Conservation (phyloP, 1,284 basidiomycete species). For the Boletellus deceptivus region DNA sequence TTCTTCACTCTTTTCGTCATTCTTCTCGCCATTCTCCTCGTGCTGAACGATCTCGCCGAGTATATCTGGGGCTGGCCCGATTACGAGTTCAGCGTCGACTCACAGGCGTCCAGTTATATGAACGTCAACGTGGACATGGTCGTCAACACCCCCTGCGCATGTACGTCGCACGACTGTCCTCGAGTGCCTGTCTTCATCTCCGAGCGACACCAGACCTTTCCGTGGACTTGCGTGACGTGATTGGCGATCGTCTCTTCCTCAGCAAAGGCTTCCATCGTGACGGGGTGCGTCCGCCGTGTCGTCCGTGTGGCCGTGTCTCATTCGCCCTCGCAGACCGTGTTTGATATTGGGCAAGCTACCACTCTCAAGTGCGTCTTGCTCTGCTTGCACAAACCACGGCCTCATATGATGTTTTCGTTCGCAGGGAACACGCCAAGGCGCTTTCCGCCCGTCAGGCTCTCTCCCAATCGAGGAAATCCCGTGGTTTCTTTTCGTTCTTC, state of each 20-base stretch:
- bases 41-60: constrained; percentile 86
- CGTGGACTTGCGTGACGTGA: constrained; percentile 88
- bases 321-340: constrained; percentile 57
- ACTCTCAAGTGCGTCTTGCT: constrained; percentile 54
- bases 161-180: constrained; percentile 49
- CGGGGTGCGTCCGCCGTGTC: constrained; percentile 52
- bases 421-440: constrained; percentile 58
- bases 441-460: constrained; percentile 70
- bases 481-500: constrained; percentile 64
- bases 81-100: constrained; percentile 83
- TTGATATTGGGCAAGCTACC: constrained; percentile 82
- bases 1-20: constrained; percentile 82
- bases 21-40: constrained; percentile 68
- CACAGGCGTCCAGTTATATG: constrained; percentile 58
- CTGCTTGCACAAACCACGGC: not conserved
- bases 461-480: constrained; percentile 65
- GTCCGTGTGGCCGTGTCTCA: constrained; percentile 2
- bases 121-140: constrained; percentile 88
- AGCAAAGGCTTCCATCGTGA: constrained; percentile 85
- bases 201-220: constrained; percentile 60
- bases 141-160: constrained; percentile 89
- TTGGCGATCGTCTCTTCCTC: constrained; percentile 88
- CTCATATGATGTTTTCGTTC: not conserved
- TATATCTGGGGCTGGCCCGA: constrained; percentile 92
- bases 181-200: not conserved